Percentiles rank a stretch among this genome's conserved stretches.
Conservation (phyloP, 176 grass and related monocot species). For the Rhynchospora pubera region DNA sequence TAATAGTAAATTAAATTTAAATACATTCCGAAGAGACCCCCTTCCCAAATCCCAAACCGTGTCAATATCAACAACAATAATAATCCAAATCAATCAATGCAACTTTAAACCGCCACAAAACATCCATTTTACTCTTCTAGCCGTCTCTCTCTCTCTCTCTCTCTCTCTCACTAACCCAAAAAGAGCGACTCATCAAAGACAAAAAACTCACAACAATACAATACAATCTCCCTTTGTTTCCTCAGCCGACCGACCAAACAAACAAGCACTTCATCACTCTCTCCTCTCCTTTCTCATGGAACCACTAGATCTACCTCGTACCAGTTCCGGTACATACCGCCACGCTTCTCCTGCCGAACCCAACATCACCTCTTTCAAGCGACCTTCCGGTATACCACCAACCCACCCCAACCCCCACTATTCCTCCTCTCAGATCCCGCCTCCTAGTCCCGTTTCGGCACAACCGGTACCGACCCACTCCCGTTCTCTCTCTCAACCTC, state of each 20-base stretch:
- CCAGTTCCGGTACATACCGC: background rate
- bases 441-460: background rate
- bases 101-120: background rate
- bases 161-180: background rate
- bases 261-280: background rate
- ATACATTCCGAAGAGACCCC: background rate
- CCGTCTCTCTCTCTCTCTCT: constrained; percentile 14
- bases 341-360: background rate
- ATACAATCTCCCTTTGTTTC: constrained; percentile 17
- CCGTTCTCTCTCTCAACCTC: constrained; percentile 64
- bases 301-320: constrained; percentile 6
- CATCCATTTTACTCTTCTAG: background rate
- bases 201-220: constrained; percentile 12
- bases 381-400: constrained; percentile 34
- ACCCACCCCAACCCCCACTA: constrained; percentile 13
- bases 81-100: background rate
- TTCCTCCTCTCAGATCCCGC: constrained; percentile 54
- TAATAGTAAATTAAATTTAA: background rate
- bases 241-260: background rate
- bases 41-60: background rate
- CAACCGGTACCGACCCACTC: constrained; percentile 28
- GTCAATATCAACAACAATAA: background rate
- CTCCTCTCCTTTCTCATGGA: background rate
- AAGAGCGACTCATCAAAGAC: background rate
- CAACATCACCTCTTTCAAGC: background rate